These are phyloP conservation scores for Ploettnerulaceae sp. DNA, from an alignment of 2,329 filamentous ascomycete genomes.

Conservation along the genomic window DNA sequence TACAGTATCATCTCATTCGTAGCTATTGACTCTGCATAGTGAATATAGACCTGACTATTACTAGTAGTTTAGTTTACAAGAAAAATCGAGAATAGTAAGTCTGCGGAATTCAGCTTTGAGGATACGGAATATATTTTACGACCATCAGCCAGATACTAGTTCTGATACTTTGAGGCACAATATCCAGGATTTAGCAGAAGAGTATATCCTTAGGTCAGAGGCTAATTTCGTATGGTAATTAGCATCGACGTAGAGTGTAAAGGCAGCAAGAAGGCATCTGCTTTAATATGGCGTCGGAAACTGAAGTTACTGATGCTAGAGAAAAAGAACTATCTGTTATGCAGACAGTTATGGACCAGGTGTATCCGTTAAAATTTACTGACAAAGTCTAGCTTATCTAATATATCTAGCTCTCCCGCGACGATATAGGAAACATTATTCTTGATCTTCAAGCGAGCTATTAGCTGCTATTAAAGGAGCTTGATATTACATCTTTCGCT, in stretches of 20 bases:
- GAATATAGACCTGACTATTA: too few species aligned
- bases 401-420: slow-evolving; percentile 18
- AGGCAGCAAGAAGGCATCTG: slow-evolving; percentile 21
- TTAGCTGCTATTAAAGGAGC: slow-evolving; percentile 13
- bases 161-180: slow-evolving; percentile 19
- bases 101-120: slow-evolving; percentile 16
- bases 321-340: slow-evolving; percentile 20
- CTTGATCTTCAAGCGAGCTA: slow-evolving; percentile 16
- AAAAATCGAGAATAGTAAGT: slow-evolving; percentile 16
- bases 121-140: slow-evolving; percentile 16
- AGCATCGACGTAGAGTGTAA: slow-evolving; percentile 31
- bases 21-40: too few species aligned
- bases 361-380: slow-evolving; percentile 7
- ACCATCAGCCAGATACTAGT: slow-evolving; percentile 21
- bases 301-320: slow-evolving; percentile 15
- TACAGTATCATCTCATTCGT: too few species aligned
- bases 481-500: slow-evolving; percentile 16
- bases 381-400: slow-evolving; percentile 6
- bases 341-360: slow-evolving; percentile 19
- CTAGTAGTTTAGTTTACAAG: slow-evolving; percentile 20
- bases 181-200: slow-evolving; percentile 27
- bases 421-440: slow-evolving; percentile 17
- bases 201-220: slow-evolving; percentile 28
- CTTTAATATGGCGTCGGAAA: slow-evolving; percentile 20
- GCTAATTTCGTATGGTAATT: slow-evolving; percentile 27